Conservation (phyloP, 192 early-diverging fungal genomes). For the Coemansia asiatica region DNA sequence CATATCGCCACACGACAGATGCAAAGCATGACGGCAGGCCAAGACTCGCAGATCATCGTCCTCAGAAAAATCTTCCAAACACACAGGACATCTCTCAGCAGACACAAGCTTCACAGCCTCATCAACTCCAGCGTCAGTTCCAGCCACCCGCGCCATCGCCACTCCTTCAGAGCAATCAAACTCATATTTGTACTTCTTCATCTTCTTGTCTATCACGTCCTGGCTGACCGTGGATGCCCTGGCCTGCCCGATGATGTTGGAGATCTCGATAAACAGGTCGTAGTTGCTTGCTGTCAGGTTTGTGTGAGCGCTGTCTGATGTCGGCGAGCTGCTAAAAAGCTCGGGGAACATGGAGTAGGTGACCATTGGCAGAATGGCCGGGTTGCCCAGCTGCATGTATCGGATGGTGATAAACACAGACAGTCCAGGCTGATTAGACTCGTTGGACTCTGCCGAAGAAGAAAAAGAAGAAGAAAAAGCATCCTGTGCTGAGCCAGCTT, state of each 20-base stretch:
- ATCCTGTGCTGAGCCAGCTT: not conserved
- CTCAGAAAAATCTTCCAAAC: slow-evolving; percentile 36
- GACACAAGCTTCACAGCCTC: slow-evolving; percentile 25
- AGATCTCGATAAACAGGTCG: slow-evolving; percentile 46
- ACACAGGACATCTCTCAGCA: slow-evolving; percentile 48
- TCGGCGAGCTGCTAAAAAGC: slow-evolving; percentile 6
- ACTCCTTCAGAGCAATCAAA: not conserved
- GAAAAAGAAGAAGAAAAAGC: not conserved
- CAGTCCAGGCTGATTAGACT: slow-evolving; percentile 18
- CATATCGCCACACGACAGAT: slow-evolving; percentile 41
- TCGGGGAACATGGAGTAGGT: slow-evolving; percentile 45
- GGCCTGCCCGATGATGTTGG: slow-evolving; percentile 44
- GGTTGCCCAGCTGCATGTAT: slow-evolving; percentile 38
- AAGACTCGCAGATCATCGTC: slow-evolving; percentile 42
- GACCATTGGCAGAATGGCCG: slow-evolving; percentile 36
- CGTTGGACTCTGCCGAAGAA: not conserved
- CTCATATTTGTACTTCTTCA: slow-evolving; percentile 29
- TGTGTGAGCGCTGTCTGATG: not conserved
- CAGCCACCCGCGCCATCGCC: not conserved
- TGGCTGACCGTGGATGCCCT: slow-evolving; percentile 34
- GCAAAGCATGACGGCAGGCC: slow-evolving; percentile 40
- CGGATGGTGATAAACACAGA: slow-evolving; percentile 44
- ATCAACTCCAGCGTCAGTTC: not conserved
- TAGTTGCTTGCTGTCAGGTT: slow-evolving; percentile 33
- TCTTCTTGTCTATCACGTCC: slow-evolving; percentile 35